Percentiles rank a stretch among this genome's conserved stretches.
Evolutionary conservation across 2,329 filamentous ascomycete species (phyloP).

Genomic region (Curvularia sp.): DNA sequence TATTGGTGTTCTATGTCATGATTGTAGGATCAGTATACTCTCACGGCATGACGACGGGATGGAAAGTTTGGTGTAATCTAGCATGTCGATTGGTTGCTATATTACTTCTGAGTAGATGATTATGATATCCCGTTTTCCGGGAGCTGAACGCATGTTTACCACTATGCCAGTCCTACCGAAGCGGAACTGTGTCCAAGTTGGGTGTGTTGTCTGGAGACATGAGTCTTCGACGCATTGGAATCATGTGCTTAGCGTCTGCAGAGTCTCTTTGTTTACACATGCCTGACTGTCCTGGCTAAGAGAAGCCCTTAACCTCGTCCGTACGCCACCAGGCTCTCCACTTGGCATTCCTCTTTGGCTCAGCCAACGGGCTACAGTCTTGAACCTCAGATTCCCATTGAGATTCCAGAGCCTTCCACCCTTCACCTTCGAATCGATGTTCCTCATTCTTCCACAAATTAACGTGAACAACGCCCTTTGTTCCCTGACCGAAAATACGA

Average conservation of each 20-base stretch:
- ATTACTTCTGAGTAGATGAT: not conserved
- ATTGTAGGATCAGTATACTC: not conserved
- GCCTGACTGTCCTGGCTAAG: not conserved
- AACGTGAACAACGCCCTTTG: not conserved
- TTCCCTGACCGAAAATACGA: not conserved
- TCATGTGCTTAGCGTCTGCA: not conserved
- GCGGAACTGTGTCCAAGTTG: too few relatives aligned
- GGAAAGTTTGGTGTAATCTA: not conserved
- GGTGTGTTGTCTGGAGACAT: too few relatives aligned
- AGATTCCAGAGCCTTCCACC: too few relatives aligned
- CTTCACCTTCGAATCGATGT: too few relatives aligned
- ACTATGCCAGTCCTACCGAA: not conserved
- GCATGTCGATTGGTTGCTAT: slow-evolving; percentile 1
- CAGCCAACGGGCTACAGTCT: not conserved
- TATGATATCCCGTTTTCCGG: not conserved
- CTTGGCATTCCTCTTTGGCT: not conserved
- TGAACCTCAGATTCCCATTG: not conserved
- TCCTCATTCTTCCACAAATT: too few relatives aligned
- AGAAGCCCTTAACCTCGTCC: not conserved
- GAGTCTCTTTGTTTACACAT: not conserved
- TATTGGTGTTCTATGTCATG: not conserved
- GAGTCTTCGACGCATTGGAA: not conserved
- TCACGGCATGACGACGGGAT: not conserved
- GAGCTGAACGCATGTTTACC: not conserved
- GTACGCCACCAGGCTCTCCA: not conserved